phyloP scores from a whole-genome alignment of 164 flowering plant species.

The Berberis thunbergii region DNA sequence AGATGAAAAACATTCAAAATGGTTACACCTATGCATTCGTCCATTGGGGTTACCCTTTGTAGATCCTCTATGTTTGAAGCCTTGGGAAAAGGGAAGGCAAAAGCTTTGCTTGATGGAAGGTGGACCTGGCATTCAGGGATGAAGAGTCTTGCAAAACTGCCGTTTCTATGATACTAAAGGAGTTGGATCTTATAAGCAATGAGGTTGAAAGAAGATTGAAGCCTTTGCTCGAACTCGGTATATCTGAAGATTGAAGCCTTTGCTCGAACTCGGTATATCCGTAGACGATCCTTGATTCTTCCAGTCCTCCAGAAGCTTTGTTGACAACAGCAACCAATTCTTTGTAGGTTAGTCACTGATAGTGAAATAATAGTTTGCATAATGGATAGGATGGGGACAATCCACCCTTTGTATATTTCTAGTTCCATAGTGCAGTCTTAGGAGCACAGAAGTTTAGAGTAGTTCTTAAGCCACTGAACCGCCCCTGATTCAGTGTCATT shows the following conservation, averaged over 20 bases:
- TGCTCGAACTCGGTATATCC: constrained; percentile 37
- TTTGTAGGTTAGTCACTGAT: constrained; percentile 13
- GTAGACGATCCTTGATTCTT: constrained; percentile 15
- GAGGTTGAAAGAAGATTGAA: constrained; percentile 70
- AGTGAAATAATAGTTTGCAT: constrained; percentile 19
- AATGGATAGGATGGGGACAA: constrained; percentile 12
- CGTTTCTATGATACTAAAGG: constrained; percentile 61
- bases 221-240: too few species aligned
- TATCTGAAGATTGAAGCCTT: too few species aligned
- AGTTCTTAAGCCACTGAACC: constrained; percentile 14
- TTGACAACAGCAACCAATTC: constrained; percentile 17
- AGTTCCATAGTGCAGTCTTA: constrained; percentile 18
- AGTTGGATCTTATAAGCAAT: constrained; percentile 38
- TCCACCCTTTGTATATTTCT: constrained; percentile 29
- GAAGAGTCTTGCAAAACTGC: constrained; percentile 71
- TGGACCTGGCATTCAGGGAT: constrained; percentile 94
- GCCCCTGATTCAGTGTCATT: constrained; percentile 20
- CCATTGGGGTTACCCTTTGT: constrained; percentile 63
- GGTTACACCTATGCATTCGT: constrained; percentile 91
- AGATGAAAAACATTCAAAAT: constrained; percentile 76
- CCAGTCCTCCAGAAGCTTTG: constrained; percentile 16
- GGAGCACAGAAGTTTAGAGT: constrained; percentile 25
- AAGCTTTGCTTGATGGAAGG: constrained; percentile 78
- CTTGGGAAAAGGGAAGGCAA: constrained; percentile 36
- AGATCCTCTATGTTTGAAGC: constrained; percentile 32